Evolutionary conservation across 148 eudicot genomes (phyloP), one percentile per base, ranked within the genome.

Genomic region (Amaranthus hypochondriacus): DNA sequence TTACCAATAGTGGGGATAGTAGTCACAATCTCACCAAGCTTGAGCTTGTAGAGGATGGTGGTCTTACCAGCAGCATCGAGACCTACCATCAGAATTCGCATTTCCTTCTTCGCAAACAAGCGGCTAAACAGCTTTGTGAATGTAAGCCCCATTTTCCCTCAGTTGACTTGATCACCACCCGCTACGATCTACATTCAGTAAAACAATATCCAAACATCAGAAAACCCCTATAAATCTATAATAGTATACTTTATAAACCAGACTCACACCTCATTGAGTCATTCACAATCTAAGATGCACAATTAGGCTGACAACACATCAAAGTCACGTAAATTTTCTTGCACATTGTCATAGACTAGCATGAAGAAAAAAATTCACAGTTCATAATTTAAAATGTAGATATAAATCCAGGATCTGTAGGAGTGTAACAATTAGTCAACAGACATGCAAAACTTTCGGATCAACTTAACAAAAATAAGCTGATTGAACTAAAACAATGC

Each of bases 21-120:
- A 12, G 91, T 88, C 56, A 85, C 91, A 52, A 88, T 88, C 83
- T 88, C 91, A 14, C 91, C 91, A 52, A 88, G 91, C 87, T 88
- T 88, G 78, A 88, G 91, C 86, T 88, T 88, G 83, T 88, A 88
- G 54, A 88, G 80, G 52, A 88, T 88, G 76, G 91, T 85, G 51
- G 91, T 88, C 84, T 87, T 88, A 88, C 91, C 89, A 88, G 91
- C 91, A 0, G 91, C 91, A 73, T 88, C 91, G 50, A 88, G 86
- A 85, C 89, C 91, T 42, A 85, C 91, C 89, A 88, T 88, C 72
- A 88, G 84, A 75, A 88, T 88, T 62, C 91, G 77, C 91, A 88
- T 88, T 78, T 85, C 91, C 78, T 84, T 88, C 91, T 88, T 88
- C 47, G 91, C 87, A 80, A 88, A 88, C 46, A 88, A 78, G 66